Percentiles rank a stretch among this genome's conserved stretches.
Conservation (phyloP, 1,284 basidiomycete genomes). For the Termitomyces sp. region DNA sequence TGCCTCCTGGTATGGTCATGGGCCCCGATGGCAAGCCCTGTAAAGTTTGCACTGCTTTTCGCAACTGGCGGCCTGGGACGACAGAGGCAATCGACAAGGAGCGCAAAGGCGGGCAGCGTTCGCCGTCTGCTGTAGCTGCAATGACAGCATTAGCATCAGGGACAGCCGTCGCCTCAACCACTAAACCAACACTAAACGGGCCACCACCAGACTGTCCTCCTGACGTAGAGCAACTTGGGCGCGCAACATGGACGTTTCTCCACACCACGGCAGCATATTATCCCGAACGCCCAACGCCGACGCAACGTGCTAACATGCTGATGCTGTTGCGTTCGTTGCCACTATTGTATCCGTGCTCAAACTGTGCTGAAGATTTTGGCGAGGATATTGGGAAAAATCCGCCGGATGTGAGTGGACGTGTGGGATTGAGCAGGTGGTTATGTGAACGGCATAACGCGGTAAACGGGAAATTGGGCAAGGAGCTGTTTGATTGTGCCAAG, state of each 20-base stretch:
- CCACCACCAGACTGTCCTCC: slow-evolving; percentile 74
- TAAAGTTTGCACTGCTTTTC: slow-evolving; percentile 83
- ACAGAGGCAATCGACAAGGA: slow-evolving; percentile 21
- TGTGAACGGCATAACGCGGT: slow-evolving; percentile 91
- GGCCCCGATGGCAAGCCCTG: slow-evolving; percentile 93
- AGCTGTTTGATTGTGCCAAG: slow-evolving; percentile 74
- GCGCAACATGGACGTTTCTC: slow-evolving; percentile 93
- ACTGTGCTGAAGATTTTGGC: slow-evolving; percentile 80
- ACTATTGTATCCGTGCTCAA: slow-evolving; percentile 79
- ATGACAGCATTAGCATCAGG: slow-evolving; percentile 32
- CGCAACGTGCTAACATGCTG: slow-evolving; percentile 78
- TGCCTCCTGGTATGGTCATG: slow-evolving; percentile 78
- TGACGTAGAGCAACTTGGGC: slow-evolving; percentile 82
- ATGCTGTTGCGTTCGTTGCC: slow-evolving; percentile 74
- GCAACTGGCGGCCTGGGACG: slow-evolving; percentile 59
- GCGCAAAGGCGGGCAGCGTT: slow-evolving; percentile 7
- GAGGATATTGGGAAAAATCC: slow-evolving; percentile 60
- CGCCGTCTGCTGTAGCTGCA: slow-evolving; percentile 25
- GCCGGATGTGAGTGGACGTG: slow-evolving; percentile 70
- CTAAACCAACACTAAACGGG: slow-evolving; percentile 24
- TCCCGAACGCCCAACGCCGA: slow-evolving; percentile 68
- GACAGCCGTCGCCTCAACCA: slow-evolving; percentile 13
- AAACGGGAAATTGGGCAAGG: slow-evolving; percentile 82
- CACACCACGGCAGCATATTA: slow-evolving; percentile 93
- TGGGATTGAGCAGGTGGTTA: slow-evolving; percentile 76